Percentiles rank a stretch among this genome's conserved stretches.
Conservation (phyloP, 805 yeast species). For the Myxozyma nipponensis region DNA sequence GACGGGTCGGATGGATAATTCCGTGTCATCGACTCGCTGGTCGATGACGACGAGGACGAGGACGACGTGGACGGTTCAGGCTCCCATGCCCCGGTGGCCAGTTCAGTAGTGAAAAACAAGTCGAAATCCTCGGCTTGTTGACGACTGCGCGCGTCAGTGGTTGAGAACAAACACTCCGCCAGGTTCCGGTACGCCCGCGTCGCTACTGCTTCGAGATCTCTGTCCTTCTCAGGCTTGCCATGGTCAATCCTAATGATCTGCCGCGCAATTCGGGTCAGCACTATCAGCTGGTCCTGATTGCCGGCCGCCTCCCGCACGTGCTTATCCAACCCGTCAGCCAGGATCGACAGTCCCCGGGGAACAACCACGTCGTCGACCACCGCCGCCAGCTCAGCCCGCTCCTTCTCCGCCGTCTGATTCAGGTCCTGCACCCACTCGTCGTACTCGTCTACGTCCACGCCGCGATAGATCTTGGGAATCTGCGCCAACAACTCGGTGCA, state of each 20-base stretch:
- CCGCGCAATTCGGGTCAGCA: slow-evolving; percentile 12
- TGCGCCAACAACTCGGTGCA: not conserved
- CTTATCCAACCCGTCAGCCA: slow-evolving; percentile 2
- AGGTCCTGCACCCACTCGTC: slow-evolving; percentile 15
- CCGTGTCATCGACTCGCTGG: too few relatives aligned
- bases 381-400: not conserved
- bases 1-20: slow-evolving; percentile 20
- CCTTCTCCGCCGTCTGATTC: slow-evolving; percentile 6
- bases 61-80: slow-evolving; percentile 2
- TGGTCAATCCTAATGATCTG: slow-evolving; percentile 7
- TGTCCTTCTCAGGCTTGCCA: not conserved
- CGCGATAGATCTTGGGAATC: slow-evolving; percentile 6
- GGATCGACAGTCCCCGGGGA: slow-evolving; percentile 6
- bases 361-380: slow-evolving; percentile 11
- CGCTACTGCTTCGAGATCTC: not conserved
- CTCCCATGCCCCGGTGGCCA: slow-evolving; percentile 15
- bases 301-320: not conserved
- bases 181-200: slow-evolving; percentile 3
- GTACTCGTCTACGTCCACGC: slow-evolving; percentile 5
- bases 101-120: slow-evolving; percentile 1
- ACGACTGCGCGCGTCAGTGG: not conserved
- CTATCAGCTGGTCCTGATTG: slow-evolving; percentile 4
- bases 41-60: too few relatives aligned
- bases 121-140: not conserved
- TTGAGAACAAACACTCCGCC: slow-evolving; percentile 6